Evolutionary conservation across 2,329 filamentous ascomycete species (phyloP).

Genomic region (Coniochaeta ligniaria): DNA sequence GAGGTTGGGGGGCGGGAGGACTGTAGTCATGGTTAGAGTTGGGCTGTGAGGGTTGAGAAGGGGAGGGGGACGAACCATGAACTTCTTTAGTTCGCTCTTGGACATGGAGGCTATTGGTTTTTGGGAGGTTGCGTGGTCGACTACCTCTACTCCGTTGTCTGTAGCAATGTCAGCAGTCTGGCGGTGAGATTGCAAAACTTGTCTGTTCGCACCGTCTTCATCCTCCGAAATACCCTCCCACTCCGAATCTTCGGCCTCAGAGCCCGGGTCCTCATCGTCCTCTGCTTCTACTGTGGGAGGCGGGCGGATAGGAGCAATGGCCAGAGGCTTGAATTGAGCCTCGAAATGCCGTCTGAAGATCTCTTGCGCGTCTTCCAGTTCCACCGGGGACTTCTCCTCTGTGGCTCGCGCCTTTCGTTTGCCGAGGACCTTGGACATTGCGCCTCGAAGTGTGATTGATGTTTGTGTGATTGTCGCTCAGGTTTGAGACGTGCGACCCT

Average conservation of each 20-base stretch:
- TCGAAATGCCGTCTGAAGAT: slow-evolving; percentile 84
- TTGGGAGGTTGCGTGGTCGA: slow-evolving; percentile 48
- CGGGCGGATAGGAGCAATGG: slow-evolving; percentile 17
- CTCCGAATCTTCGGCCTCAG: slow-evolving; percentile 21
- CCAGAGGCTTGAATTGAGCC: slow-evolving; percentile 72
- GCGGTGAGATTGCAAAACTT: too few relatives aligned
- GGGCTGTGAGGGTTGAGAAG: slow-evolving; percentile 2
- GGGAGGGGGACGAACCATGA: slow-evolving; percentile 49
- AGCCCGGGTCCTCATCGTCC: slow-evolving; percentile 22
- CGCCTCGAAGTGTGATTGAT: neutral
- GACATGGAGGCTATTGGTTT: slow-evolving; percentile 37
- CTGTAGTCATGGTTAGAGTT: slow-evolving; percentile 18
- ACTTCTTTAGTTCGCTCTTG: slow-evolving; percentile 67
- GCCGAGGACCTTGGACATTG: neutral
- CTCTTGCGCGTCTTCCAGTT: slow-evolving; percentile 54
- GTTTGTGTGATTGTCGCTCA: too few relatives aligned
- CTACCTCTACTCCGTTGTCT: slow-evolving; percentile 44
- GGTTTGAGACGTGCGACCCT: too few relatives aligned
- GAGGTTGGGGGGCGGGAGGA: slow-evolving; percentile 38
- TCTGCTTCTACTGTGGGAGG: slow-evolving; percentile 14
- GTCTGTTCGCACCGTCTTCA: slow-evolving; percentile 22
- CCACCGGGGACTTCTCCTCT: slow-evolving; percentile 4
- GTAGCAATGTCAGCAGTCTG: neutral
- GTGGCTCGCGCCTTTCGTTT: slow-evolving; percentile 1
- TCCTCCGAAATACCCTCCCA: slow-evolving; percentile 59